A percentile compares a stretch with the other conserved stretches of the same genome.
Conservation (phyloP, 1,284 basidiomycete species). For the Leccinum subspadiceum region DNA sequence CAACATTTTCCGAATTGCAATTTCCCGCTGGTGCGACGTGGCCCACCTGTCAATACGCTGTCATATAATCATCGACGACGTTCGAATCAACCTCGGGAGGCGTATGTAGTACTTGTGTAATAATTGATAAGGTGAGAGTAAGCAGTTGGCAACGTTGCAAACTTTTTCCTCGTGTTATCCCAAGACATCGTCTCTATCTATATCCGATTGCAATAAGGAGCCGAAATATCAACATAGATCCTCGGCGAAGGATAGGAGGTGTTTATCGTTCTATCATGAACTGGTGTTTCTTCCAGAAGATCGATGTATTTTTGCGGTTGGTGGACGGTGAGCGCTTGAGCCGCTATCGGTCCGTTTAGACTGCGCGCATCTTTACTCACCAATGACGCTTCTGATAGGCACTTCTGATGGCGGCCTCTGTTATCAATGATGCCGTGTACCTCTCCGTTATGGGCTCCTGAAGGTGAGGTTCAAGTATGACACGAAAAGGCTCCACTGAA, state of each 20-base stretch:
- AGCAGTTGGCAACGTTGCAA: not conserved
- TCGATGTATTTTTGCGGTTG: not conserved
- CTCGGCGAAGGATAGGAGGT: not conserved
- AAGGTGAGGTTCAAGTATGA: not conserved
- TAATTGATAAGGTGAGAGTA: not conserved
- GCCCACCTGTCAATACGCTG: too few relatives aligned
- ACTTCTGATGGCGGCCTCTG: not conserved
- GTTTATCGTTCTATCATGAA: not conserved
- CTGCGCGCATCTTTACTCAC: not conserved
- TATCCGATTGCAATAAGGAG: not conserved
- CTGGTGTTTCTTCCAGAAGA: not conserved
- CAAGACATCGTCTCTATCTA: not conserved
- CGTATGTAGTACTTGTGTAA: not conserved
- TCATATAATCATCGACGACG: too few relatives aligned
- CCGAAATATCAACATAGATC: not conserved
- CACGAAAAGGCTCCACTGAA: not conserved
- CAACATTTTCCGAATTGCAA: too few relatives aligned
- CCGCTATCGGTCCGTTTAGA: not conserved
- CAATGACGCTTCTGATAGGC: not conserved
- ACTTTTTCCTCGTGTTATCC: not conserved
- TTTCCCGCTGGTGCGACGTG: too few relatives aligned
- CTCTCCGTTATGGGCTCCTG: not conserved
- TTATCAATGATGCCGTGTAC: not conserved
- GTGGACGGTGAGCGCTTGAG: not conserved
- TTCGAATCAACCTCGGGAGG: not conserved